Conservation (phyloP, 208 protist genomes). For the Leishmania turanica region DNA sequence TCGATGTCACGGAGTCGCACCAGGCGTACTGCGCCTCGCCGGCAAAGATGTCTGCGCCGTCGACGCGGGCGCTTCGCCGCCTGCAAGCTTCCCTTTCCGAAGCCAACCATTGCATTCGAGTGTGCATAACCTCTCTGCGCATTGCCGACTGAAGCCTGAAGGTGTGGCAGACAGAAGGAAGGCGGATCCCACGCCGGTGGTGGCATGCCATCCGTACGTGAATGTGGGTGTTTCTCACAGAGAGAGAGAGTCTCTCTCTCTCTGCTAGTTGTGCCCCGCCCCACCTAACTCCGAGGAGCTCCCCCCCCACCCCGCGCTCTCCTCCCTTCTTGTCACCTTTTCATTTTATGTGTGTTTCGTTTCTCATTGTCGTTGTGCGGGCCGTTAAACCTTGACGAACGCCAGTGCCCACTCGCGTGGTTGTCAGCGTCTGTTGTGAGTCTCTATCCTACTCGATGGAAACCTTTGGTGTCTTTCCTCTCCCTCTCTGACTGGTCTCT, state of each 20-base stretch:
- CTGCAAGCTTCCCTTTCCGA: slow-evolving; percentile 27
- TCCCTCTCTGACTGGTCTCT: background rate
- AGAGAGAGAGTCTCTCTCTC: slow-evolving; percentile 3
- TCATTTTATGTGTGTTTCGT: background rate
- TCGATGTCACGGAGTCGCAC: background rate
- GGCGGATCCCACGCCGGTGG: background rate
- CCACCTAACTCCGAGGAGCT: background rate
- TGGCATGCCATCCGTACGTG: background rate
- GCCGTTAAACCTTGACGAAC: background rate
- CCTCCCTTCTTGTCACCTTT: background rate
- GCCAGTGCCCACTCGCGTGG: background rate
- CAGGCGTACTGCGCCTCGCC: slow-evolving; percentile 4
- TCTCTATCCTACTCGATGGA: background rate
- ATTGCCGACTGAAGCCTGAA: slow-evolving; percentile 2
- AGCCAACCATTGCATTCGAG: slow-evolving; percentile 9
- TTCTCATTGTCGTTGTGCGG: background rate
- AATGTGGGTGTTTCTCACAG: background rate
- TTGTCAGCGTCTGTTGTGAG: background rate
- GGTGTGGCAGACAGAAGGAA: background rate
- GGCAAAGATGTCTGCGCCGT: slow-evolving; percentile 11
- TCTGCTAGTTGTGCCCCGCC: background rate
- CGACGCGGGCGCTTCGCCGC: slow-evolving; percentile 33
- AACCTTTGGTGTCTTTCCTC: background rate
- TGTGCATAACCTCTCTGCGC: slow-evolving; percentile 17
- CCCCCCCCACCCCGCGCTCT: background rate